Conservation (phyloP, 306 rosid genomes). For the Cicer bijugum region DNA sequence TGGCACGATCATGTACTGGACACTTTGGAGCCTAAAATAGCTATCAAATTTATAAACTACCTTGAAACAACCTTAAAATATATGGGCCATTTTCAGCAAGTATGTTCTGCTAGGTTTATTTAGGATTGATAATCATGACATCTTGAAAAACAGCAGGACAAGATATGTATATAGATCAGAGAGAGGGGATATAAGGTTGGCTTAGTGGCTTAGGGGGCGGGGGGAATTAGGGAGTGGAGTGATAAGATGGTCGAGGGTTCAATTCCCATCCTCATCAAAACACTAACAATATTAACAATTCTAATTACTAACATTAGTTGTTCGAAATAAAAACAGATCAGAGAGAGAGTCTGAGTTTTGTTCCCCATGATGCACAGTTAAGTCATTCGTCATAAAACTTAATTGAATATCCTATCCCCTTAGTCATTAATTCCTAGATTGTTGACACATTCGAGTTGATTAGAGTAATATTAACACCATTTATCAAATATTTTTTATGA, state of each 20-base stretch:
- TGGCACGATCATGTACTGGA: constrained; percentile 1
- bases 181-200: too few species aligned
- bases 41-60: too few species aligned
- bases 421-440: neutral
- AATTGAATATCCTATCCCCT: neutral
- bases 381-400: neutral
- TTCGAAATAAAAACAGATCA: neutral
- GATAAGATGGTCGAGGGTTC: too few species aligned
- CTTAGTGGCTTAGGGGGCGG: too few species aligned
- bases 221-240: too few species aligned
- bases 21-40: neutral
- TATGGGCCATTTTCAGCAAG: neutral
- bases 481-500: constrained; percentile 13
- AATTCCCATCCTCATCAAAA: too few species aligned
- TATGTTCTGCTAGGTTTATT: constrained; percentile 8
- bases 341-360: neutral
- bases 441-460: constrained; percentile 5
- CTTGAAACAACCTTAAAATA: neutral
- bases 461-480: neutral
- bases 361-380: neutral
- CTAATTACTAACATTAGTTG: too few species aligned
- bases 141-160: constrained; percentile 10
- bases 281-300: too few species aligned
- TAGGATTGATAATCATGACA: constrained; percentile 4
- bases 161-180: constrained; percentile 11